phyloP scores from a whole-genome alignment of 73 alveolate species.

The Paramecium biaurelia region DNA sequence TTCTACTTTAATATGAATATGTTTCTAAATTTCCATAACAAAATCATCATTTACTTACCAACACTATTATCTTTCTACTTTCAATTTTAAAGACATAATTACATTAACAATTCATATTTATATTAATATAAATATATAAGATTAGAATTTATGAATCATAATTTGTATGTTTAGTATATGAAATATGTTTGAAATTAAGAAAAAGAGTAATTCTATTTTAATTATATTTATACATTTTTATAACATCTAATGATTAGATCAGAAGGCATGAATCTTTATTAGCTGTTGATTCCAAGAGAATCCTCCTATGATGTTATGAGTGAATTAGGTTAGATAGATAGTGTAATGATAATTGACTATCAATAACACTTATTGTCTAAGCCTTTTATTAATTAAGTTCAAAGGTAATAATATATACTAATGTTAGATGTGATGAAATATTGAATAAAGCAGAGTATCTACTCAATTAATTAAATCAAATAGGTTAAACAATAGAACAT shows the following conservation, averaged over 20 bases:
- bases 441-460: conserved; percentile 34
- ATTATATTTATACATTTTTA: neutral
- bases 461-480: neutral
- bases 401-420: neutral
- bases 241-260: conserved; percentile 50
- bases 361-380: neutral
- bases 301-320: conserved; percentile 46
- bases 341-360: conserved; percentile 44
- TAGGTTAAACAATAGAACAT: conserved; percentile 32
- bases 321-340: conserved; percentile 45
- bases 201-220: neutral
- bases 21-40: neutral
- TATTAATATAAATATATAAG: neutral
- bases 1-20: neutral
- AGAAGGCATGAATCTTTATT: conserved; percentile 51
- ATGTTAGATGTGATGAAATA: conserved; percentile 54
- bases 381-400: conserved; percentile 1
- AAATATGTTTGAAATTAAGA: neutral
- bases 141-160: neutral
- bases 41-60: neutral
- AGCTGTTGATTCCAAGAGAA: conserved; percentile 61
- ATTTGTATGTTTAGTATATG: neutral
- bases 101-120: neutral
- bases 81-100: neutral
- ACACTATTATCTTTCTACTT: neutral